Evolutionary conservation across 257 asterid genomes (phyloP).

Genomic region (Solanum paucissectum): DNA sequence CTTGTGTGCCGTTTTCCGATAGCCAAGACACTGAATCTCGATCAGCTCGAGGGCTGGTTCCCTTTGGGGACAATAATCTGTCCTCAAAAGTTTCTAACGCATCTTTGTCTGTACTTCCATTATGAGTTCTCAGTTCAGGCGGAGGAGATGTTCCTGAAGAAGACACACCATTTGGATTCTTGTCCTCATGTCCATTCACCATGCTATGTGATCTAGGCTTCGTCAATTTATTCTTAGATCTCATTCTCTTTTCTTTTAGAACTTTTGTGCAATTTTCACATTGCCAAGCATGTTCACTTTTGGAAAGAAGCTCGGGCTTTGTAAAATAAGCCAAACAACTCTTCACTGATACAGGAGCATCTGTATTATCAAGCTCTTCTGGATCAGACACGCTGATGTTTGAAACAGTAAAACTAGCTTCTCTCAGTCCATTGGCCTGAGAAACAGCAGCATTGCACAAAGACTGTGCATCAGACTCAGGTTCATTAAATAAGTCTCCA

Average conservation of each 20-base stretch:
- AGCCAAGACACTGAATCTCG: slow-evolving; percentile 10
- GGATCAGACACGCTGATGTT: slow-evolving; percentile 73
- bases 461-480: slow-evolving; percentile 38
- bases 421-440: slow-evolving; percentile 1
- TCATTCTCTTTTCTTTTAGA: slow-evolving; percentile 35
- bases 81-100: slow-evolving; percentile 15
- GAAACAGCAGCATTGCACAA: slow-evolving; percentile 6
- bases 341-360: slow-evolving; percentile 78
- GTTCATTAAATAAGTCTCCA: slow-evolving; percentile 70
- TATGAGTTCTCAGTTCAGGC: neutral
- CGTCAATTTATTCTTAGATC: slow-evolving; percentile 18
- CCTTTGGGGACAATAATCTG: neutral
- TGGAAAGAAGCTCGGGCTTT: slow-evolving; percentile 66
- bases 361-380: slow-evolving; percentile 68
- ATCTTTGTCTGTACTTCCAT: slow-evolving; percentile 18
- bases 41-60: slow-evolving; percentile 14
- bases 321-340: slow-evolving; percentile 67
- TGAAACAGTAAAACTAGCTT: slow-evolving; percentile 2
- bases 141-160: neutral
- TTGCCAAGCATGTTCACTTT: slow-evolving; percentile 90
- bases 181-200: slow-evolving; percentile 16
- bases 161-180: neutral
- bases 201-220: slow-evolving; percentile 8
- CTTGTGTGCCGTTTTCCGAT: slow-evolving; percentile 12
- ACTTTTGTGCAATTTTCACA: slow-evolving; percentile 82